Conservation (phyloP, 2,329 filamentous ascomycete species). For the Fusarium tuaranense region DNA sequence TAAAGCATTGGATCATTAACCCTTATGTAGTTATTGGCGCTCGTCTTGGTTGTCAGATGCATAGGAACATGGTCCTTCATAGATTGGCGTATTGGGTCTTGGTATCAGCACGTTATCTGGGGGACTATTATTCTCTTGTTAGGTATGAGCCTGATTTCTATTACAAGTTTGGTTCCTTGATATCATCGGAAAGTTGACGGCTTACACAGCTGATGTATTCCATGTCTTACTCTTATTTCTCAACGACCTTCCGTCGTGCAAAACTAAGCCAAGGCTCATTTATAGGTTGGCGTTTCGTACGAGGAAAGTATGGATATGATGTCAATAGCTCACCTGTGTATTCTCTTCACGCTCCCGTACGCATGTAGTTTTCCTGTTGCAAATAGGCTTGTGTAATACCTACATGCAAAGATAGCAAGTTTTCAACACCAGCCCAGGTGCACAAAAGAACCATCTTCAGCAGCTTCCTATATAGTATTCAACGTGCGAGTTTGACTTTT, state of each 20-base stretch:
- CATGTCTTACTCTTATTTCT: neutral
- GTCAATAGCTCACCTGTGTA: too few relatives aligned
- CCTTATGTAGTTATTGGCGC: neutral
- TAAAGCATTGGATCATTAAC: neutral
- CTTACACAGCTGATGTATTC: neutral
- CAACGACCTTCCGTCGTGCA: too few relatives aligned
- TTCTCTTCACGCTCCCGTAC: neutral
- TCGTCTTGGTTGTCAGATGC: too few relatives aligned
- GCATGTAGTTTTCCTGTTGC: neutral
- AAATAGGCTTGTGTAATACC: neutral
- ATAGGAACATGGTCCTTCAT: too few relatives aligned
- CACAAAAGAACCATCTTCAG: neutral
- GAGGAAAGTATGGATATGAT: too few relatives aligned
- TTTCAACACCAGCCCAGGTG: neutral
- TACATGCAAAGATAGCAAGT: neutral
- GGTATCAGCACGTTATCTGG: neutral
- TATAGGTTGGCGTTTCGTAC: too few relatives aligned
- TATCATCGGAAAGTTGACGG: neutral
- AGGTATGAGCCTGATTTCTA: neutral
- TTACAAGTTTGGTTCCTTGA: neutral
- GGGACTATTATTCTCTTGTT: neutral
- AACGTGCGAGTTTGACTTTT: neutral
- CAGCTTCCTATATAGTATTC: neutral
- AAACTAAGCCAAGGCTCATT: too few relatives aligned
- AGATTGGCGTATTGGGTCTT: too few relatives aligned